Evolutionary conservation across 2,329 filamentous ascomycete genomes (phyloP).

Genomic region (Penicillium sp.): DNA sequence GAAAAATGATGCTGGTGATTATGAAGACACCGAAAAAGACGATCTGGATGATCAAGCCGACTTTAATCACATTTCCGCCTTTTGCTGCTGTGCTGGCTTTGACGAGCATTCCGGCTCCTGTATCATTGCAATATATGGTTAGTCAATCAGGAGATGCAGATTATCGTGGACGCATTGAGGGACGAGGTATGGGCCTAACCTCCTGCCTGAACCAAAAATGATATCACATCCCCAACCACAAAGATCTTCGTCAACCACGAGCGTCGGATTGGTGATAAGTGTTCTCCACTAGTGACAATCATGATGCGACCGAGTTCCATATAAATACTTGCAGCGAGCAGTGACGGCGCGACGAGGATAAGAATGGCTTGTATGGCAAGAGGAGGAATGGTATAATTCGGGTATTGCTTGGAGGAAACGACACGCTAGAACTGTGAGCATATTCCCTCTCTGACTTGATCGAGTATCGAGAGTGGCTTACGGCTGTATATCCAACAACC

Average conservation of each 20-base stretch:
- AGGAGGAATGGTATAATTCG: neutral
- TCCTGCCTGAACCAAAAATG: slow-evolving; percentile 31
- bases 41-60: neutral
- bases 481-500: neutral
- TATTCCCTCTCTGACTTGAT: neutral
- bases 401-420: neutral
- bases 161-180: too few relatives aligned
- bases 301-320: slow-evolving; percentile 34
- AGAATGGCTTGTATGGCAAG: slow-evolving; percentile 28
- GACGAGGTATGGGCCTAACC: slow-evolving; percentile 17
- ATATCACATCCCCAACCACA: slow-evolving; percentile 31
- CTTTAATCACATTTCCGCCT: neutral
- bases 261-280: slow-evolving; percentile 21
- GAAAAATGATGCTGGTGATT: neutral
- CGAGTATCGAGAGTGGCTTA: neutral
- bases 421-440: neutral
- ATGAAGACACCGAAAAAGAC: neutral
- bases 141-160: neutral
- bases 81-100: neutral
- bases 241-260: slow-evolving; percentile 33
- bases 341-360: slow-evolving; percentile 32
- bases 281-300: slow-evolving; percentile 20
- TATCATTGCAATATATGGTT: neutral
- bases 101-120: slow-evolving; percentile 1
- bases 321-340: slow-evolving; percentile 34